Percentiles rank a stretch among this genome's conserved stretches.
Evolutionary conservation across 108 stramenopile genomes (phyloP).

Genomic region (Skeletonema costatum): DNA sequence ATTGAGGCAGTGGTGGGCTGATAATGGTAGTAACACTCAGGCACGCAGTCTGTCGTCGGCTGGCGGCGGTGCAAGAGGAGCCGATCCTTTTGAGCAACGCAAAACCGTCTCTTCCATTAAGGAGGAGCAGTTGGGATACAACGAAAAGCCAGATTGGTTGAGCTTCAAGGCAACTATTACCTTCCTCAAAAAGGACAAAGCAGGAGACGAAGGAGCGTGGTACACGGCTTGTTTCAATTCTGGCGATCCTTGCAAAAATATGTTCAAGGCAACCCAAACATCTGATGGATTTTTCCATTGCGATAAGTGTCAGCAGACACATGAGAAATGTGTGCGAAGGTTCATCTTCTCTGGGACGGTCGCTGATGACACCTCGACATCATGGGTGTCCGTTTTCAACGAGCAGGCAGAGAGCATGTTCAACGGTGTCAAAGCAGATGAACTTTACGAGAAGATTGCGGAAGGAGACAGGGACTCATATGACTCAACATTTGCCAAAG

Average conservation of each 20-base stretch:
- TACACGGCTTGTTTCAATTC: conserved; percentile 94
- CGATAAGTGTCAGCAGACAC: conserved; percentile 81
- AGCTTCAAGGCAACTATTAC: conserved; percentile 88
- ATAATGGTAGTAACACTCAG: conserved; percentile 54
- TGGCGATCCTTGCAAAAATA: conserved; percentile 85
- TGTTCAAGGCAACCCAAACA: conserved; percentile 82
- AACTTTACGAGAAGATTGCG: conserved; percentile 54
- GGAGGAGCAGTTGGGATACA: conserved; percentile 81
- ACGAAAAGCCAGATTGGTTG: conserved; percentile 93
- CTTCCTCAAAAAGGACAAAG: conserved; percentile 93
- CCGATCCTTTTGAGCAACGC: conserved; percentile 71
- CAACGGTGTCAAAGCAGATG: conserved; percentile 83
- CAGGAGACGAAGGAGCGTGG: conserved; percentile 88
- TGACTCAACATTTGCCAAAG: conserved; percentile 74
- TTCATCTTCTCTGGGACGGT: conserved; percentile 89
- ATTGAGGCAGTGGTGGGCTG: conserved; percentile 68
- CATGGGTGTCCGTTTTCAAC: conserved; percentile 94
- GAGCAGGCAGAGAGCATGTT: conserved; percentile 82
- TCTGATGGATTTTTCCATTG: conserved; percentile 85
- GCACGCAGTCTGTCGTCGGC: conserved; percentile 61
- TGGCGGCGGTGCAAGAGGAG: conserved; percentile 65
- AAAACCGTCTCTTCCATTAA: conserved; percentile 82
- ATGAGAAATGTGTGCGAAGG: conserved; percentile 76
- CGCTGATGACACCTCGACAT: conserved; percentile 78
- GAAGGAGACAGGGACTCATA: conserved; percentile 62